Evolutionary conservation across 129 eudicot genomes (phyloP).

Genomic region (Erigeron canadensis): DNA sequence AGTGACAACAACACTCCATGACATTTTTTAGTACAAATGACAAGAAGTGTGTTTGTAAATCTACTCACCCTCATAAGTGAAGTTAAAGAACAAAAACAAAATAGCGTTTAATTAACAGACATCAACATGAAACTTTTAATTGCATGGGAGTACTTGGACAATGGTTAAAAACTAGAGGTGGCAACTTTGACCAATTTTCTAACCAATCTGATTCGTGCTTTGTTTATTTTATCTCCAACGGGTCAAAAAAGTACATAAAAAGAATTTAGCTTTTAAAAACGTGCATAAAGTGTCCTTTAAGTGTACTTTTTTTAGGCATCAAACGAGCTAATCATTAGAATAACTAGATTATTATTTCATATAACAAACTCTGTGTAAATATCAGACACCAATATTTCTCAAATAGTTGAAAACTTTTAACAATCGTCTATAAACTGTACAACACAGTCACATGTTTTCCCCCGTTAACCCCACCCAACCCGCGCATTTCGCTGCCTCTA

Average conservation of each 20-base stretch:
- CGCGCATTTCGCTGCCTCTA: slow-evolving; percentile 8
- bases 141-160: slow-evolving; percentile 46
- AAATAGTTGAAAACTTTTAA: not conserved
- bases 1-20: not conserved
- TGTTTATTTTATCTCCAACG: not conserved
- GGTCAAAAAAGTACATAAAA: not conserved
- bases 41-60: not conserved
- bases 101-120: not conserved
- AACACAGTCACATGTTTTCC: not conserved
- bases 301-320: too few species aligned
- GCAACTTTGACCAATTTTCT: not conserved
- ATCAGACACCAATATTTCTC: not conserved
- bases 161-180: slow-evolving; percentile 28
- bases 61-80: not conserved
- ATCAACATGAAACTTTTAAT: slow-evolving; percentile 1
- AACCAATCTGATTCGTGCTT: not conserved
- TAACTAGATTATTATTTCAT: not conserved
- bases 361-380: not conserved
- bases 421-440: not conserved
- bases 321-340: too few species aligned
- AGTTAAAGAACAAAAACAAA: slow-evolving; percentile 1
- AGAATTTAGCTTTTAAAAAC: not conserved
- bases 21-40: not conserved
- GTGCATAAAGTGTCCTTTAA: not conserved
- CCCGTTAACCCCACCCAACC: slow-evolving; percentile 10